Conservation (phyloP, 2,329 filamentous ascomycete species). For the Fusarium sp. region DNA sequence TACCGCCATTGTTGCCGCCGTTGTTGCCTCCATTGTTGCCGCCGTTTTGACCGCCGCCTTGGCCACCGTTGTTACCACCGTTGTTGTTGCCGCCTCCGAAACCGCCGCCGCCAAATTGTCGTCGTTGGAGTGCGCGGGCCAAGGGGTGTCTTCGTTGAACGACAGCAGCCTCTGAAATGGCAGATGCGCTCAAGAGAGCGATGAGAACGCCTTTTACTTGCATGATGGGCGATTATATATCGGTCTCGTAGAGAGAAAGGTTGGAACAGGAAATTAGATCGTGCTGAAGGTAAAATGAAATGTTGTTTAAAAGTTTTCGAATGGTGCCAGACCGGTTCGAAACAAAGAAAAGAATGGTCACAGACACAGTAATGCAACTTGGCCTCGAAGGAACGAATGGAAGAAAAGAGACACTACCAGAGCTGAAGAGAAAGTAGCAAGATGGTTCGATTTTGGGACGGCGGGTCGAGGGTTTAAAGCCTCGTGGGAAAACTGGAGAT, state of each 20-base stretch:
- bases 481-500: conserved; percentile 50
- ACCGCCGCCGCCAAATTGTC: conserved; percentile 54
- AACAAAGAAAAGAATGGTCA: conserved; percentile 60
- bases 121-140: conserved; percentile 54
- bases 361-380: conserved; percentile 53
- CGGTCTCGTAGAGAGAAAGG: conserved; percentile 40
- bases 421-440: conserved; percentile 58
- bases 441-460: conserved; percentile 49
- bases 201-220: conserved; percentile 64
- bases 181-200: conserved; percentile 62
- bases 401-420: conserved; percentile 62
- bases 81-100: conserved; percentile 46
- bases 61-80: conserved; percentile 43
- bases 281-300: conserved; percentile 20
- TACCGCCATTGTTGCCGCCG: not conserved
- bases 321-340: conserved; percentile 65
- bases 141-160: conserved; percentile 56
- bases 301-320: conserved; percentile 33
- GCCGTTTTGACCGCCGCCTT: conserved; percentile 38
- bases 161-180: conserved; percentile 60
- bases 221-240: conserved; percentile 57
- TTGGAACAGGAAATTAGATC: conserved; percentile 19
- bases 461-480: conserved; percentile 51
- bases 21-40: conserved; percentile 46
- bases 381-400: conserved; percentile 61